Percentiles rank a stretch among this genome's conserved stretches.
Evolutionary conservation across 169 alveolate species (phyloP).

Genomic region (Eimeria acervulina): DNA sequence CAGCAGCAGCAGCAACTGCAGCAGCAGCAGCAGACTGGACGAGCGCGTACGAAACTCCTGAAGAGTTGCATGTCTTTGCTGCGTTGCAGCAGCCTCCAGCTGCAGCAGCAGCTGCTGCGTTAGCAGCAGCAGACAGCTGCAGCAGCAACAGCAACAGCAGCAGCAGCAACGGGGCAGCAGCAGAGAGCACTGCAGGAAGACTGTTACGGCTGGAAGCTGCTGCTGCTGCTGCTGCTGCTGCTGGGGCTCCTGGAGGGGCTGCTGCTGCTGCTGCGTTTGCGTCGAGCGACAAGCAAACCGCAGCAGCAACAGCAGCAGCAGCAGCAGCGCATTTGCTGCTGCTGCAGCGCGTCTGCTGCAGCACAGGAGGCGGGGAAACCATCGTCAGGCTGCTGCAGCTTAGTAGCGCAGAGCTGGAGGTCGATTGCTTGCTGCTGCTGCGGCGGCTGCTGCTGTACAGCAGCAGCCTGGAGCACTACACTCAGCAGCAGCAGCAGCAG

Average conservation of each 20-base stretch:
- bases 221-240: constrained; percentile 52
- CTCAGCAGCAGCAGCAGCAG: constrained; percentile 64
- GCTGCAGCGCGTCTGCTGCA: constrained; percentile 51
- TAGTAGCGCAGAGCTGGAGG: constrained; percentile 13
- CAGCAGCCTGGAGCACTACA: constrained; percentile 18
- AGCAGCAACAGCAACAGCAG: constrained; percentile 50
- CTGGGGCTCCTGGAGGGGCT: constrained; percentile 11
- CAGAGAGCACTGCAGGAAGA: not conserved
- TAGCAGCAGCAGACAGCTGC: constrained; percentile 41
- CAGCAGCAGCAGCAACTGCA: not conserved
- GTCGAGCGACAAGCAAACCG: not conserved
- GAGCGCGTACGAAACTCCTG: constrained; percentile 48
- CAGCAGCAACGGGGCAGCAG: constrained; percentile 13
- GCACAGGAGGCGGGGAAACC: constrained; percentile 20
- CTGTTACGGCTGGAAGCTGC: not conserved
- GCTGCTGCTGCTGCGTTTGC: constrained; percentile 54
- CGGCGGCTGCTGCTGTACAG: constrained; percentile 43
- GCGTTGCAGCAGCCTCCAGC: constrained; percentile 48
- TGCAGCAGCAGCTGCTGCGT: constrained; percentile 29
- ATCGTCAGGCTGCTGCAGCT: constrained; percentile 55
- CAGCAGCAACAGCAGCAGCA: constrained; percentile 70
- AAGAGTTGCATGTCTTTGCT: constrained; percentile 32
- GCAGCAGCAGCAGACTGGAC: constrained; percentile 52
- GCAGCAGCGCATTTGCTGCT: constrained; percentile 52
- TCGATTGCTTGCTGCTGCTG: constrained; percentile 57